Conservation (phyloP, 2,329 filamentous ascomycete genomes). For the Ophiostoma himal-ulmi region DNA sequence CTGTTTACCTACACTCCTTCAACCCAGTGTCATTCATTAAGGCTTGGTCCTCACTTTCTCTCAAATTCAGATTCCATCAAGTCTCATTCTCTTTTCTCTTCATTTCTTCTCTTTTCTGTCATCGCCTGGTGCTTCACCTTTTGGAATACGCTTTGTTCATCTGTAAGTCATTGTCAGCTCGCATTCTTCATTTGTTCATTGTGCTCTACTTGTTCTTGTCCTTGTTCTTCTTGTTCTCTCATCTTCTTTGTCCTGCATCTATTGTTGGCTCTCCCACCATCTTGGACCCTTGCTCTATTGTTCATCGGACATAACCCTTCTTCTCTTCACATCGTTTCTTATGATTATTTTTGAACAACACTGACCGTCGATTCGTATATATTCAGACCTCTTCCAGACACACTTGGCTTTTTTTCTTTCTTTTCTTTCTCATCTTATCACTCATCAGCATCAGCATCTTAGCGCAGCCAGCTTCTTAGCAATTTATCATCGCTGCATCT, state of each 20-base stretch:
- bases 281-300: background rate
- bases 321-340: background rate
- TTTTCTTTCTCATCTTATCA: constrained; percentile 27
- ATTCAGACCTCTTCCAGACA: constrained; percentile 4
- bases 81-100: background rate
- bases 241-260: background rate
- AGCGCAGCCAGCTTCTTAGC: constrained; percentile 17
- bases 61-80: constrained; percentile 20
- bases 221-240: background rate
- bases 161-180: background rate
- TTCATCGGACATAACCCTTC: background rate
- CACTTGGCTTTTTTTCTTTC: constrained; percentile 18
- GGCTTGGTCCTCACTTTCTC: constrained; percentile 32
- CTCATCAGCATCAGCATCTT: background rate
- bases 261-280: background rate
- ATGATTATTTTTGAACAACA: background rate
- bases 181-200: background rate
- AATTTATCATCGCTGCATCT: background rate
- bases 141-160: background rate
- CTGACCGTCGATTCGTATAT: background rate
- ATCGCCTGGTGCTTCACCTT: background rate
- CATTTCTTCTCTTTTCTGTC: background rate
- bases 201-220: background rate
- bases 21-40: constrained; percentile 31
- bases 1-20: constrained; percentile 16